These are phyloP conservation scores for Blumeria hordei DNA, from an alignment of 2,329 filamentous ascomycete genomes.

Conservation along the genomic window DNA sequence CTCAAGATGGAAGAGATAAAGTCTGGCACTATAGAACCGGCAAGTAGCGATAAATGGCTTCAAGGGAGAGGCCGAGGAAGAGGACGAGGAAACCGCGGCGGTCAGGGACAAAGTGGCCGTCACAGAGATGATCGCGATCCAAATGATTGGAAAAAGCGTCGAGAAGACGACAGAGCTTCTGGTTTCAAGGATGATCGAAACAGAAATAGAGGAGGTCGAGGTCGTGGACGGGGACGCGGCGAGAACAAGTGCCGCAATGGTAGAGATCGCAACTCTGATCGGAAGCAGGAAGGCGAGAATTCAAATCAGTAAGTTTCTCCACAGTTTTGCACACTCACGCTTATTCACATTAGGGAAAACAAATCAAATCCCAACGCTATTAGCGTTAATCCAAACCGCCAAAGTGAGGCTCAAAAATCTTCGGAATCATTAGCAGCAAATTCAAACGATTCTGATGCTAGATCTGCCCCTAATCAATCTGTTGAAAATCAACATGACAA, in stretches of 20 bases:
- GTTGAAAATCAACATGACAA: slow-evolving; percentile 4
- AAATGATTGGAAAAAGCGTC: slow-evolving; percentile 39
- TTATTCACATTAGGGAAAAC: slow-evolving; percentile 4
- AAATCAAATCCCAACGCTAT: slow-evolving; percentile 3
- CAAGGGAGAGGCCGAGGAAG: slow-evolving; percentile 4
- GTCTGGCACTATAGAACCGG: slow-evolving; percentile 43
- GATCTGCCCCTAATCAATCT: neutral
- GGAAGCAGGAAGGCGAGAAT: slow-evolving; percentile 16
- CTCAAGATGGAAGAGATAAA: slow-evolving; percentile 50
- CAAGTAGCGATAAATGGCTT: slow-evolving; percentile 5
- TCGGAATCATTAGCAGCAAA: neutral
- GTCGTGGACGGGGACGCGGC: slow-evolving; percentile 20
- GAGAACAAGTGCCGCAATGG: slow-evolving; percentile 19
- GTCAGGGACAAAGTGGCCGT: slow-evolving; percentile 4
- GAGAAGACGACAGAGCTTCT: slow-evolving; percentile 34
- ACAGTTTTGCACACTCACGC: neutral
- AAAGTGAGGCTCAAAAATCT: neutral
- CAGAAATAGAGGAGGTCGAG: slow-evolving; percentile 17
- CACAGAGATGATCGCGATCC: slow-evolving; percentile 19
- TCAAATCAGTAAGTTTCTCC: slow-evolving; percentile 10
- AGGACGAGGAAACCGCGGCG: slow-evolving; percentile 13
- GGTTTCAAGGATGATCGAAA: slow-evolving; percentile 23
- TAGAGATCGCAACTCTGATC: slow-evolving; percentile 15
- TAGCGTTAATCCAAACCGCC: too few relatives aligned
- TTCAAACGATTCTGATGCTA: neutral